Evolutionary conservation across 768 basidiomycete genomes (phyloP).

Genomic region (Artomyces pyxidatus): DNA sequence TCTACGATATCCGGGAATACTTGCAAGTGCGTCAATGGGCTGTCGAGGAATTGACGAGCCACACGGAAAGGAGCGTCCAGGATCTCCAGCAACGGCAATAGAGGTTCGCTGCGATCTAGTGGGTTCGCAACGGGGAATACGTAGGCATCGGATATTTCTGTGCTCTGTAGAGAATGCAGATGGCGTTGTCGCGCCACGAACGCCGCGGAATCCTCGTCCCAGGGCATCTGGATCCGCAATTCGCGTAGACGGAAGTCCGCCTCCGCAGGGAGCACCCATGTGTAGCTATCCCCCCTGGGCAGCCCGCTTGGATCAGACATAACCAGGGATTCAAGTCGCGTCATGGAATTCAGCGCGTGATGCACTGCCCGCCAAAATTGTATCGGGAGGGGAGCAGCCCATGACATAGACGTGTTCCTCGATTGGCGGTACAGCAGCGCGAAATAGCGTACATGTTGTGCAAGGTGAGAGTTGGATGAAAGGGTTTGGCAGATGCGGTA

Average conservation of each 20-base stretch:
- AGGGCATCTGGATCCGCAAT: constrained; percentile 38
- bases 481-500: constrained; percentile 34
- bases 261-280: constrained; percentile 38
- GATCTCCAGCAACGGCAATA: constrained; percentile 31
- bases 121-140: neutral
- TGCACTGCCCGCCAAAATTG: constrained; percentile 40
- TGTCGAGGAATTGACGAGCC: constrained; percentile 31
- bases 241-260: constrained; percentile 41
- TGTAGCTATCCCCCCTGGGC: constrained; percentile 17
- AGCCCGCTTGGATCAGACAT: constrained; percentile 31
- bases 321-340: constrained; percentile 35
- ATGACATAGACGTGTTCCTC: constrained; percentile 18
- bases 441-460: constrained; percentile 35
- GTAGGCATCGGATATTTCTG: constrained; percentile 7
- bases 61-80: constrained; percentile 41
- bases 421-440: constrained; percentile 29
- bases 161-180: constrained; percentile 32
- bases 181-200: constrained; percentile 42
- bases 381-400: constrained; percentile 16
- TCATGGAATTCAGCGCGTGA: constrained; percentile 34
- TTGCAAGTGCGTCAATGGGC: constrained; percentile 39
- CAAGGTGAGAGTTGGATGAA: constrained; percentile 26
- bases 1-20: constrained; percentile 25
- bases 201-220: constrained; percentile 37
- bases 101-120: constrained; percentile 3